Base-by-base conservation (phyloP, 371 early-diverging fungal species). In the Mucor irregularis region DNA sequence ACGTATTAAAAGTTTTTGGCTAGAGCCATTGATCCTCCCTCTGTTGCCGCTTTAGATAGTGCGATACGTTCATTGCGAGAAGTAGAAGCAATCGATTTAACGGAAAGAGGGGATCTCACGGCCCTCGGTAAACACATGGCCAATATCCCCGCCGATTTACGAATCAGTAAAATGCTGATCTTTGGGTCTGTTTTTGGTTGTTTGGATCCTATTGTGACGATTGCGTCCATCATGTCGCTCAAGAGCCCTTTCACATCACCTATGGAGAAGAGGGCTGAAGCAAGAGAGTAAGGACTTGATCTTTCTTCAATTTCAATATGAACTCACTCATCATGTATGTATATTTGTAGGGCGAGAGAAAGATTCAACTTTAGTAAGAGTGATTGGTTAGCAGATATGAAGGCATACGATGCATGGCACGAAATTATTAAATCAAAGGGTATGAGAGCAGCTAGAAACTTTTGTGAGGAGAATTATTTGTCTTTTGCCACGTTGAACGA, bases 111-210 rank as follows among this genome's bases (percentile, higher is more conserved):
- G 3, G 71, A 80, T 16, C 58, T 98, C 58, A 97, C 97, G 7
- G 86, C 94, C 0, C 78, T 97, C 2, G 99, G 99, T 13, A 83
- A 78, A 43, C 92, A 92, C 53, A 84, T 98, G 78, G 91, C 92
- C 2, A 78, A 84, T 26, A 81, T 96, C 61, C 96, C 97, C 2
- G 87, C 96, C n/a, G 93, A 95, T 66, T 76, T 96, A 14, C 78
- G 87, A 44, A 83, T 95, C 21, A 93, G 93, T 61, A 97, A 95
- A 68, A 83, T 96, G 73, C 70, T 97, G 19, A 62, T 97, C 33
- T 85, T 83, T 62, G 92, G 92, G 1, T 77, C 89, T 7, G 84
- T 94, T 2, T 90, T 92, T 62, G 71, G 83, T 19, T 94, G 94
- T 50, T 69, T 94, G 11, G 94, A 93, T 40, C 84, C 90, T 1